Evolutionary conservation across 495 filamentous ascomycete genomes (phyloP), one percentile per base, ranked within the genome.

Genomic region (Neurospora sp.): DNA sequence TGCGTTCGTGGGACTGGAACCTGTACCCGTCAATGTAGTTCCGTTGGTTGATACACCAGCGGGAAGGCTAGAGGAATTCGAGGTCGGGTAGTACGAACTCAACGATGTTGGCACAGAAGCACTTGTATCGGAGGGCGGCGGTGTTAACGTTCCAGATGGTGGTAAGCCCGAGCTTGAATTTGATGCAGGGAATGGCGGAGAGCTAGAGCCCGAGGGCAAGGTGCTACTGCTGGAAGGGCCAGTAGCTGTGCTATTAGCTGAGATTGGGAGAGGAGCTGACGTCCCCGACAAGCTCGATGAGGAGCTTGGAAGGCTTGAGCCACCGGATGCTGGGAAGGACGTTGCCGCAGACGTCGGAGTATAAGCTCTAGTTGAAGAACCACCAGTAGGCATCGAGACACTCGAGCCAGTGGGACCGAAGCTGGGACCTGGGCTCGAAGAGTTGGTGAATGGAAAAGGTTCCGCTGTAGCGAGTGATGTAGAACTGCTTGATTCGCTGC

Each of bases 121-220:
- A 31, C 53, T 61, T 61, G 53, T 12, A 39, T 31, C 39, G 1
- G 72, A 35, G 12, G 5, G 18, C 3, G 5, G 18, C 3, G 73
- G 40, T 38, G 9, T 10, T 22, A 53, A 53, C 45, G 45, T 12
- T 35, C 39, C 39, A 4, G 72, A 35, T 27, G 3, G 6, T 4
- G 73, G 20, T n/a, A 59, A 16, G 3, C 22, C 38, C 16, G 72
- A 68, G 18, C 37, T 77, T 9, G 72, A 74, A 35, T 70, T 72
- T 44, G 72, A 39, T 41, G 65, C 44, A 27, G 78, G 73, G 42
- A 76, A 76, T 14, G 73, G 73, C 3, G 72, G 69, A n/a, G 69
- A 61, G 12, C 20, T 31, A 61, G 53, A 61, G 12, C 53, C 22
- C 9, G 53, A 61, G 22, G 53, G 12, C 22, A 31, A 5, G 10